Evolutionary conservation across 805 yeast genomes (phyloP).

Genomic region (Sugiyamaella boreocaroliniensis): DNA sequence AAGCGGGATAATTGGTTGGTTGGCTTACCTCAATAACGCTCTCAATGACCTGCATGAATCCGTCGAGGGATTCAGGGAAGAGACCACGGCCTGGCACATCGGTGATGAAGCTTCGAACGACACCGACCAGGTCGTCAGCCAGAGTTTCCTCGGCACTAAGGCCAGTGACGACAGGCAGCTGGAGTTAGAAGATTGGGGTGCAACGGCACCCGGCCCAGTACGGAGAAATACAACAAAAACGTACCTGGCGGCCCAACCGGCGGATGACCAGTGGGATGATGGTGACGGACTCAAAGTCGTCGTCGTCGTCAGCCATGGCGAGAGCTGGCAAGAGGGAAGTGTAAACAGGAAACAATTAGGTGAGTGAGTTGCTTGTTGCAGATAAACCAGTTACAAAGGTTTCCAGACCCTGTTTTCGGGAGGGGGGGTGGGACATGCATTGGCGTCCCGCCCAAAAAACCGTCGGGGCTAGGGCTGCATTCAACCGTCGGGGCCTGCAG

Average conservation of each 20-base stretch:
- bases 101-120: constrained; percentile 11
- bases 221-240: background rate
- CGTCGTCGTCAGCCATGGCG: constrained; percentile 1
- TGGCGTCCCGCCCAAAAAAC: background rate
- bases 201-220: no score
- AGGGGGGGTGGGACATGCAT: background rate
- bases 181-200: background rate
- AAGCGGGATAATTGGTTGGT: background rate
- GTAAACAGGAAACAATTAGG: background rate
- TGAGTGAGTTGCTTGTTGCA: background rate
- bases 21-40: constrained; percentile 12
- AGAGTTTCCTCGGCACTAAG: constrained; percentile 13
- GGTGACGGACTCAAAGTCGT: constrained; percentile 2
- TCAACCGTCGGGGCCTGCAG: background rate
- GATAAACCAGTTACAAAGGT: background rate
- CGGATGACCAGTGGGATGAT: constrained; percentile 13
- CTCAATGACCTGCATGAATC: constrained; percentile 8
- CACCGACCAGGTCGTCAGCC: constrained; percentile 9
- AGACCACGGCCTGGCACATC: constrained; percentile 13
- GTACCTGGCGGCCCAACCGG: constrained; percentile 11
- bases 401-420: background rate
- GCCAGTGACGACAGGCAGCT: constrained; percentile 16
- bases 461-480: background rate
- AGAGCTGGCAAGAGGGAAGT: background rate
- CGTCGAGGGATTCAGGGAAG: constrained; percentile 14